Evolutionary conservation across 2,329 filamentous ascomycete species (phyloP), one percentile per base, ranked within the genome.

Genomic region (Ceratocystis harringtonii): DNA sequence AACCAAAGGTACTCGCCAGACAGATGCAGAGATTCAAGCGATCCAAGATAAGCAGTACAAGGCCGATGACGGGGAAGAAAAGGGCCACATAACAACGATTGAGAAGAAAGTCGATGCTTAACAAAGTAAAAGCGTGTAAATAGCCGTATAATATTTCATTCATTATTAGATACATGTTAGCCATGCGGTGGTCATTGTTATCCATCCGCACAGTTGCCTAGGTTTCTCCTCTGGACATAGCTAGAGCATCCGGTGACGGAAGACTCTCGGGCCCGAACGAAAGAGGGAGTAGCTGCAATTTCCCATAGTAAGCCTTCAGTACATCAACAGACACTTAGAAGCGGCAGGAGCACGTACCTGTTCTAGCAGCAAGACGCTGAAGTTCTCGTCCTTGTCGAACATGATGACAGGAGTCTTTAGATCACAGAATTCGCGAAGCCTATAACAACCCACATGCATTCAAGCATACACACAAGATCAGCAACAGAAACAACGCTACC

Each of bases 331-430:
- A 61, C 41, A 62, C 19, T 44, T 4, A 1, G 22, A 45, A 48
- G 28, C 48, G 1, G 7, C n/a, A 22, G 48, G 2, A 22, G 17
- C 48, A 36, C 78, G 71, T 72, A 86, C 84, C 77, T 90, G 80
- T 69, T 85, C 84, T 66, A 95, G 77, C 28, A 80, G 87, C 76
- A 84, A 79, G 28, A 89, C 83, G n/a, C 84, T 78, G 70, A 81
- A 91, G 68, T 86, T 82, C 1, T 86, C 87, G 68, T 91, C 82
- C 74, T 86, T 87, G 74, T 95, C 91, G 75, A 95, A 95, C 92
- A 97, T 95, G 73, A 96, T 85, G 66, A 99, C 82, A 0, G 91
- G 92, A 67, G 83, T 85, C 5, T 80, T 76, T n/a, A 84, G 72
- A 5, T 80, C 75, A 69, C 84, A 88, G 71, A 92, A 92, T 76